Evolutionary conservation across 2,329 filamentous ascomycete species (phyloP).

Genomic region (Alternaria alternata): DNA sequence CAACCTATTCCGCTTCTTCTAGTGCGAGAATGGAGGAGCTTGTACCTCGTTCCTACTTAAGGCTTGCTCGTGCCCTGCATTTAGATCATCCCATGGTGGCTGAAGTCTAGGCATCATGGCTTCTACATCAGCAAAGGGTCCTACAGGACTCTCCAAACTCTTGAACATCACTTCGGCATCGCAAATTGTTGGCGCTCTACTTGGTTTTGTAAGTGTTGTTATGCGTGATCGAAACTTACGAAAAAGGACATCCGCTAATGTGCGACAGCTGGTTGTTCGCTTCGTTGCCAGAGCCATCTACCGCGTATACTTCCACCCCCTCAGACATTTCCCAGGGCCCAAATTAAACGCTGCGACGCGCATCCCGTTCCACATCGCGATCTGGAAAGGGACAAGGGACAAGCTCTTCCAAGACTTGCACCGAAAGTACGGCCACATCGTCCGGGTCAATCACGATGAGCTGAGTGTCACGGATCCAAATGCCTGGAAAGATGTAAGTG

Average conservation of each 20-base stretch:
- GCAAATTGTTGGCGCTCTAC: conserved; percentile 8
- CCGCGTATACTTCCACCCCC: conserved; percentile 48
- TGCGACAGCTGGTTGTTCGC: conserved; percentile 19
- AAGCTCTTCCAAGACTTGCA: conserved; percentile 43
- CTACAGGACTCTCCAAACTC: not conserved
- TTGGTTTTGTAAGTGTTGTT: conserved; percentile 12
- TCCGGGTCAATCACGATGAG: conserved; percentile 53
- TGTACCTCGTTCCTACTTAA: not conserved
- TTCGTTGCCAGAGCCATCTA: conserved; percentile 42
- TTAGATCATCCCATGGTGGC: not conserved
- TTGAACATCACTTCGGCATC: conserved; percentile 8
- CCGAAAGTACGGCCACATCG: conserved; percentile 52
- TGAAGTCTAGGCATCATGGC: conserved; percentile 8
- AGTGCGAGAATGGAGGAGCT: not conserved
- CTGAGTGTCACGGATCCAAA: conserved; percentile 51
- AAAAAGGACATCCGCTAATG: conserved; percentile 2
- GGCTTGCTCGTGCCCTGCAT: conserved; percentile 1
- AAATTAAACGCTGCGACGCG: conserved; percentile 46
- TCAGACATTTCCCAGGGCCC: conserved; percentile 55
- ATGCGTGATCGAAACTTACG: not conserved
- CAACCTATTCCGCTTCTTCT: not conserved
- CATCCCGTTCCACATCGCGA: conserved; percentile 42
- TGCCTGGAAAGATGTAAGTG: conserved; percentile 42
- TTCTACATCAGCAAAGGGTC: conserved; percentile 4
- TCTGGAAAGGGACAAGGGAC: conserved; percentile 33